Percentiles rank a stretch among this genome's conserved stretches.
These are phyloP conservation scores for Alternaria sp. DNA, from an alignment of 2,329 filamentous ascomycete species.

Conservation along the genomic window DNA sequence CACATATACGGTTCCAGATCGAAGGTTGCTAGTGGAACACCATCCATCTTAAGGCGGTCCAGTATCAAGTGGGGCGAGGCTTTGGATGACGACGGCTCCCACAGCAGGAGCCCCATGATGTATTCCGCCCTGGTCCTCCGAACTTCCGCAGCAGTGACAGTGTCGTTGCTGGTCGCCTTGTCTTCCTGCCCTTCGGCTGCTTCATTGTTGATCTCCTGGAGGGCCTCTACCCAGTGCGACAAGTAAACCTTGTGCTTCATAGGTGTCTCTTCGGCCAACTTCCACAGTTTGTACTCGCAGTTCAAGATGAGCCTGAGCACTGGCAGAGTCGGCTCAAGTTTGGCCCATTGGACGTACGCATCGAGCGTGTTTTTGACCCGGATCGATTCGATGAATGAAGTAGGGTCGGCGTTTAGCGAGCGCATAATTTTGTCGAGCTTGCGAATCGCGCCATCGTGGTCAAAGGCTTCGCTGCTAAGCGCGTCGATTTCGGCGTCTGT, in stretches of 20 bases:
- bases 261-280: conserved; percentile 35
- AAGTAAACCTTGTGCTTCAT: conserved; percentile 49
- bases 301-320: conserved; percentile 40
- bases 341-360: conserved; percentile 27
- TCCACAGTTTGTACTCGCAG: conserved; percentile 47
- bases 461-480: conserved; percentile 28
- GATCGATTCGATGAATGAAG: conserved; percentile 20
- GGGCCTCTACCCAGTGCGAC: conserved; percentile 49
- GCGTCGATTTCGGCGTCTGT: conserved; percentile 29
- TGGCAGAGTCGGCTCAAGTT: conserved; percentile 24
- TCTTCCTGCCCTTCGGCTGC: not conserved
- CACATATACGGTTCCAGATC: conserved; percentile 38
- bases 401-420: not conserved
- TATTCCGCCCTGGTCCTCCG: conserved; percentile 28
- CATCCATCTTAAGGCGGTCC: conserved; percentile 15
- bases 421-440: conserved; percentile 13
- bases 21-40: conserved; percentile 20
- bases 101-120: conserved; percentile 35
- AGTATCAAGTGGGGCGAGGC: conserved; percentile 26
- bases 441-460: conserved; percentile 15
- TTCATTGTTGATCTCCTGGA: conserved; percentile 25
- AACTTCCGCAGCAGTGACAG: conserved; percentile 24
- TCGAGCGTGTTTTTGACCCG: conserved; percentile 44
- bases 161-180: not conserved
- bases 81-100: not conserved